These are phyloP conservation scores for Cladorrhinum sp. DNA, from an alignment of 2,329 filamentous ascomycete genomes.

Conservation along the genomic window DNA sequence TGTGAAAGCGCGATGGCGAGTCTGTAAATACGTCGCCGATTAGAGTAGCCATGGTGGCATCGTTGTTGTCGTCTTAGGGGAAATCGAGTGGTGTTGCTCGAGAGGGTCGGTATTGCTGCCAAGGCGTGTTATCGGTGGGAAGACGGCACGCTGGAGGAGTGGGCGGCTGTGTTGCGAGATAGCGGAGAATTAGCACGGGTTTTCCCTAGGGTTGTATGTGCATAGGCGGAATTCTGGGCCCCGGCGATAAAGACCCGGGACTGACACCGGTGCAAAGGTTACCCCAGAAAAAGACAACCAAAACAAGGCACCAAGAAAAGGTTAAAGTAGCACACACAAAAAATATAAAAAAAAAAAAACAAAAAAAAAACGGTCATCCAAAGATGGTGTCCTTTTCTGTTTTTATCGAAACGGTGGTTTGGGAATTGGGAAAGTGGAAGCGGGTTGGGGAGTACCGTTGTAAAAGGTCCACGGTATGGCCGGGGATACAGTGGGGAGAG, in stretches of 20 bases:
- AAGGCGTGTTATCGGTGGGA: constrained; percentile 22
- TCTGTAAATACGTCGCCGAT: constrained; percentile 72
- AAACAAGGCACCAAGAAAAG: not conserved
- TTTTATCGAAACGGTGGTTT: not conserved
- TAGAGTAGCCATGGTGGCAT: constrained; percentile 59
- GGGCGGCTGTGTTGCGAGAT: constrained; percentile 27
- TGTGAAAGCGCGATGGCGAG: constrained; percentile 57
- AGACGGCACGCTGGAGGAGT: constrained; percentile 17
- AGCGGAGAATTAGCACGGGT: constrained; percentile 24
- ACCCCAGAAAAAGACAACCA: not conserved
- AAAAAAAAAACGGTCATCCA: not conserved
- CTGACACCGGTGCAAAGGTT: constrained; percentile 4
- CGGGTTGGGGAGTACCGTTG: not conserved
- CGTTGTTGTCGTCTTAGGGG: constrained; percentile 4
- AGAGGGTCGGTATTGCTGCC: constrained; percentile 3
- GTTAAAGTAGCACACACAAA: not conserved
- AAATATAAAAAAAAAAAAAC: not conserved
- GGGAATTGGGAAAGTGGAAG: not conserved
- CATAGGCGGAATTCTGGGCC: constrained; percentile 14
- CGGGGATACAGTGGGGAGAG: not conserved
- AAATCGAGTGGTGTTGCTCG: not conserved
- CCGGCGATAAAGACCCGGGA: constrained; percentile 26
- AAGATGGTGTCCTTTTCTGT: not conserved
- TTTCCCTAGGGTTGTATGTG: constrained; percentile 7
- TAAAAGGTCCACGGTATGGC: too few relatives aligned